Evolutionary conservation across 768 basidiomycete species (phyloP), one percentile per base, ranked within the genome.

Genomic region (Clitopilus passeckerianus): DNA sequence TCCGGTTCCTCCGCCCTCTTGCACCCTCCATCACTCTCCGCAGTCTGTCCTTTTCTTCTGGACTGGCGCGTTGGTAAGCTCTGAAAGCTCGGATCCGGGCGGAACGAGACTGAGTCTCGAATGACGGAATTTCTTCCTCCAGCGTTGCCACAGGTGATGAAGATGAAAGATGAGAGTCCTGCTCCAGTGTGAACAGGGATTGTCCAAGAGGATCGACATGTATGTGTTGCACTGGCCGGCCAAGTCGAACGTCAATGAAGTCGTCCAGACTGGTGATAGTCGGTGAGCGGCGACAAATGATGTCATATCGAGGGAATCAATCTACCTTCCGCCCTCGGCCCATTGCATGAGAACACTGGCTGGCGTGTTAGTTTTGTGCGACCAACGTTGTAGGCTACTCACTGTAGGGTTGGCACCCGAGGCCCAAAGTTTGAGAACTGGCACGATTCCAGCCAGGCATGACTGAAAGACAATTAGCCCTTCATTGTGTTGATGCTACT

Each of bases 351-450:
- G 75, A 9, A 94, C 86, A 64, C 91, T 93, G 63, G 33, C 24
- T 24, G 18, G n/a, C 37, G n/a, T 12, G 37, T 41, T 15, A 41
- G 37, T 14, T 3, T 41, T n/a, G 37, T 41, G 2, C 10, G 3
- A 14, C 37, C n/a, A 12, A 41, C 12, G 37, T 15, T 27, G 57
- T 12, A 1, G 14, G n/a, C 34, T 15, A 74, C 88, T 73, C 65
- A 92, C 91, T 95, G 91, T 35, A 97, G 72, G 1, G 95, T 90
- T 4, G 92, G 93, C 23, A 98, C 86, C 65, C 86, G 85, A 0
- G 93, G 92, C 0, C 93, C 94, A 68, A 96, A 95, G 0, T 87
- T 77, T 1, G 93, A 95, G 74, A 97, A 96, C 61, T 89, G 87
- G 58, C 81, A 83, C 0, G 82, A 79, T 70, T 98, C 95, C 22